These are phyloP conservation scores for Claviceps pazoutovae DNA, from an alignment of 2,329 filamentous ascomycete species.

Conservation along the genomic window DNA sequence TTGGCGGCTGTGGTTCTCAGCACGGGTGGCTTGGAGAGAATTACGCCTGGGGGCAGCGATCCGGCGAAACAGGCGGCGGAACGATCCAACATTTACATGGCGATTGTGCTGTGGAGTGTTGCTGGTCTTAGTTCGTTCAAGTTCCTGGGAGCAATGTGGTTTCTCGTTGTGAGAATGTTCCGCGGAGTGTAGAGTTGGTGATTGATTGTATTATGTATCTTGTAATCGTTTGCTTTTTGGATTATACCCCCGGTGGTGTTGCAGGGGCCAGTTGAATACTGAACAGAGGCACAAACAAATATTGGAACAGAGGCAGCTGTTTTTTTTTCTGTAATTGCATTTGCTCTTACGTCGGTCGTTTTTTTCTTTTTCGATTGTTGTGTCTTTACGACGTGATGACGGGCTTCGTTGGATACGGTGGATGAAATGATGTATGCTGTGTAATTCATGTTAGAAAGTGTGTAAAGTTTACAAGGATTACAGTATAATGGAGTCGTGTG, in stretches of 20 bases:
- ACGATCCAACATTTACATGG: constrained; percentile 70
- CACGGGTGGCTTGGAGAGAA: constrained; percentile 64
- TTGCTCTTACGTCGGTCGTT: too few relatives aligned
- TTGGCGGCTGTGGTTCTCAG: constrained; percentile 77
- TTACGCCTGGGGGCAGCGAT: constrained; percentile 30
- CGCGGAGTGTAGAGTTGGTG: constrained; percentile 43
- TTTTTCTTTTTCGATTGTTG: too few relatives aligned
- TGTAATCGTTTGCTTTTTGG: constrained; percentile 1
- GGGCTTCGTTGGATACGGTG: too few relatives aligned
- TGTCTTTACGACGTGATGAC: too few relatives aligned
- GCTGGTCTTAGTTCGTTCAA: constrained; percentile 73
- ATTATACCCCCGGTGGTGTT: constrained; percentile 8
- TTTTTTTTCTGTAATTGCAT: not conserved
- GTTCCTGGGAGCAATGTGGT: constrained; percentile 81
- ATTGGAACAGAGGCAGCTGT: too few relatives aligned
- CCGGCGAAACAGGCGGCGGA: constrained; percentile 30
- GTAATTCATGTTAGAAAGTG: too few relatives aligned
- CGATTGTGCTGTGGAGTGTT: constrained; percentile 77
- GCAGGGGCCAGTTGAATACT: not conserved
- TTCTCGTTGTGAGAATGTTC: constrained; percentile 79
- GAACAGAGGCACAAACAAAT: not conserved
- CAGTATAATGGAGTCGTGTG: too few relatives aligned
- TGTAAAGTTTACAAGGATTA: too few relatives aligned
- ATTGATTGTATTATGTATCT: not conserved
- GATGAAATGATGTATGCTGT: too few relatives aligned